Evolutionary conservation across 2,329 filamentous ascomycete genomes (phyloP), one percentile per base, ranked within the genome.

Genomic region (Cladosporium halotolerans): DNA sequence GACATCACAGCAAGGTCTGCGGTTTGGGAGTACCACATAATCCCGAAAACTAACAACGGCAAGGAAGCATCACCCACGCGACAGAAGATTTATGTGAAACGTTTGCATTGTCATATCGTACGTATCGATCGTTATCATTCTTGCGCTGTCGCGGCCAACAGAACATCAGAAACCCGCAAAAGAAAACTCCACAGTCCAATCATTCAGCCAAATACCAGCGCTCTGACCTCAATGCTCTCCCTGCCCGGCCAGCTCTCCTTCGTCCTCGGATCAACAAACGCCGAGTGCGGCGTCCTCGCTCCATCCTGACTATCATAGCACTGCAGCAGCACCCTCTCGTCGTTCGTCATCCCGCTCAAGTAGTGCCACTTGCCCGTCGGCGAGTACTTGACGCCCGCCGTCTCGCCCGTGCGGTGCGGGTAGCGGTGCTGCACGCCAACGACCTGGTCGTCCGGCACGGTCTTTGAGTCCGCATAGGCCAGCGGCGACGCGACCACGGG

Each of bases 141-240:
- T 28, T 28, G 23, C 23, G 23, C 23, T 28, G 7, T 28, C 4
- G 5, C 23, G 23, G 5, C 23, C 23, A 28, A 28, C 1, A 7
- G 23, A 28, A 28, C 23, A 28, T 28, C 23, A 7, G 23, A 7
- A 28, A 28, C 4, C 7, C 23, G 23, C 23, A 28, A 28, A 28
- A 28, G 7, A 7, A 28, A 28, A 28, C 7, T 28, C 23, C 23
- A 28, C 23, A 28, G 3, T 28, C 23, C 5, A 28, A 28, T 7
- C 7, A 28, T 28, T 50, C 39, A 68, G 16, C 66, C 66, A 76
- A 96, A 95, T 0, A 96, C 87, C 68, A 96, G 74, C 18, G 88
- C 83, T 62, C 91, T 79, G 13, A 96, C 87, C 70, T 96, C 91
- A 66, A 96, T 95, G 67, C 89, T 96, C 76, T 95, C 88, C 57